Base-by-base conservation (phyloP, 2,329 filamentous ascomycete species). In the Bipolaris victoriae region DNA sequence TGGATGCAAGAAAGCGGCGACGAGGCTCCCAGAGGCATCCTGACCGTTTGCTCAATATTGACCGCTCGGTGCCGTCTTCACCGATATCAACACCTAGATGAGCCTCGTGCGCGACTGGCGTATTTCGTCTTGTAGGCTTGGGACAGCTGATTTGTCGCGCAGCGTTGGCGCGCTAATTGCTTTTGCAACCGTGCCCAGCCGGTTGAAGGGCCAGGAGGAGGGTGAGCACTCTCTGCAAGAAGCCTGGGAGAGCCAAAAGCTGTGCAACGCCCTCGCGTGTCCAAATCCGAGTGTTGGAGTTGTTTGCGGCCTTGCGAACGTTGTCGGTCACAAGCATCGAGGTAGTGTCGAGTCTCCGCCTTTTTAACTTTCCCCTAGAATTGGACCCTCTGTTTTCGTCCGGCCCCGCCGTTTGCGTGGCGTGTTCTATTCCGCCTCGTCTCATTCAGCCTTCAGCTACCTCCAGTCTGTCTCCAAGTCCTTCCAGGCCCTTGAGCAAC, bases 401-500 rank as follows among this genome's bases (percentile, higher is more conserved):
- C 51, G 39, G 45, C 49, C 55, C 45, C 35, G 43, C 50, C 40
- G 51, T 33, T 33, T 46, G 55, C 55, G 50, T 46, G 50, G 33
- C 45, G 20, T 49, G 49, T 53, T 36, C 46, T 10, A 45, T 57
- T 55, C 39, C 50, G 36, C 52, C 55, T 40, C 33, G 36, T 55
- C 29, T 20, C 39, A 48, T 40, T 18, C 50, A 54, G 50, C 37
- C 40, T 39, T 52, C 57, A 60, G 52, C 57, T 57, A 54, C 49
- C 45, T 43, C 49, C 59, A 60, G 48, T 55, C 51, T 47, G 45
- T 39, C 45, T 20, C 36, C 44, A 26, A 35, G 49, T 48, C 51
- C 35, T 49, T 49, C 24, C 22, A 54, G 54, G 58, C 46, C 53
- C 56, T 56, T 52, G 43, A 55, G 60, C 58, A 58, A 57, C 57